Evolutionary conservation across 306 rosid genomes (phyloP).

Genomic region (Vicia villosa): DNA sequence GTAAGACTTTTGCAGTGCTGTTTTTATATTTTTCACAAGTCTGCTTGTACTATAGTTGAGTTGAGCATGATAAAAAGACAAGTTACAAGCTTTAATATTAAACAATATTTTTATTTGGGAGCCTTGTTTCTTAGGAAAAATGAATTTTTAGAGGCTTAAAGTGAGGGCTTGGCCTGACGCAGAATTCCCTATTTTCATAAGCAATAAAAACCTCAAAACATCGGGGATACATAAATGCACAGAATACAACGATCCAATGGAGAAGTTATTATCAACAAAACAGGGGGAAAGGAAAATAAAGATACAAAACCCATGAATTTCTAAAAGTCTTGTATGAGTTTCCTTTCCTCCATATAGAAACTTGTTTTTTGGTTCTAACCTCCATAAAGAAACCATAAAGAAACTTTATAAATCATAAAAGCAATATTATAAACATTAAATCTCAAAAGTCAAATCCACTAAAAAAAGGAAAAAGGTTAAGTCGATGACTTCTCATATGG

Average conservation of each 20-base stretch:
- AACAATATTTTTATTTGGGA: too few species aligned
- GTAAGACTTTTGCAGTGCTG: too few species aligned
- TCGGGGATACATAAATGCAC: neutral
- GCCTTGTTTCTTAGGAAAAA: too few species aligned
- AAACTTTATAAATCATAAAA: conserved; percentile 5
- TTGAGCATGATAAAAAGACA: too few species aligned
- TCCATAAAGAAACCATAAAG: conserved; percentile 22
- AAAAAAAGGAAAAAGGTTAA: neutral
- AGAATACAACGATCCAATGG: neutral
- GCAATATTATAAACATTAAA: conserved; percentile 3
- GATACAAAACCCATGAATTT: neutral
- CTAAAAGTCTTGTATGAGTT: neutral
- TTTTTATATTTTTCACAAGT: too few species aligned
- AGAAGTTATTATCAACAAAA: neutral
- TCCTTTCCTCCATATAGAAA: neutral
- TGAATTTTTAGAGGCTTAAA: too few species aligned
- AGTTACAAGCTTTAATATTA: too few species aligned
- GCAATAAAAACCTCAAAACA: neutral
- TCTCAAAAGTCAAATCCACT: neutral
- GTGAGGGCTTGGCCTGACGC: too few species aligned
- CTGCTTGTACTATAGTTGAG: too few species aligned
- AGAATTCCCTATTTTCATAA: too few species aligned
- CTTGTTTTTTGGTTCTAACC: neutral
- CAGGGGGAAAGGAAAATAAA: neutral
- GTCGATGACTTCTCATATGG: neutral